Base-by-base conservation (phyloP, 805 yeast genomes). In the Candida coquimbonensis region DNA sequence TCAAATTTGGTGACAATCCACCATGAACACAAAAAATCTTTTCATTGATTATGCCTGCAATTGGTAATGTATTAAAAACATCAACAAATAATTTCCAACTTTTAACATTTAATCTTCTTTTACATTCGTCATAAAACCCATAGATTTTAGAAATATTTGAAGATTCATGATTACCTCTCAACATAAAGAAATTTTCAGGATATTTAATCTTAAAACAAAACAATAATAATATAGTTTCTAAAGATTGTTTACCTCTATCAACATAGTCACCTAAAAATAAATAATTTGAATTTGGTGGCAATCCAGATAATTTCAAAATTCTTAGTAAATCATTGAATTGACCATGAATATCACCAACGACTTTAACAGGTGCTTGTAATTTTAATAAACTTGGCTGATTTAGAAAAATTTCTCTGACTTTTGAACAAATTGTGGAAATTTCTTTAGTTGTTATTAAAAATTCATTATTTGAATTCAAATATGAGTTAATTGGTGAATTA, bases 101-200 rank as follows among this genome's bases (percentile, higher is more conserved):
- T 62, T 91, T 93, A 57, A 90, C 78, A 59, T 84, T 87, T 57
- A 96, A 80, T 50, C 99, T 75, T 58, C 99, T 78, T 64, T 93
- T 93, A 71, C 99, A 93, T 68, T 93, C 99, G 67, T 93, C 99
- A 63, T 89, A 93, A 61, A 93, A 93, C 2, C 99, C 99, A 65
- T 93, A 93, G 31, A 93, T 96, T 53, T 96, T 78, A 2, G 98
- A 91, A 46, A 93, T 95, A 60, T 87, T 88, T 19, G 99, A 97
- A 66, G 96, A 87, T 69, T 93, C 99, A 67, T 93, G 99, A 66
- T 93, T 93, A 19, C 99, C 99, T 55, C 99, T 73, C 38, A 93
- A 72, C 48, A 93, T 67, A 64, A 91, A 93, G 65, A 93, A 90
- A 67, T 91, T 91, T 60, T 93, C 97, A 0, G 99, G 98, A 59